Evolutionary conservation across 257 asterid species (phyloP).

Genomic region (Solanum bulbocastanum): DNA sequence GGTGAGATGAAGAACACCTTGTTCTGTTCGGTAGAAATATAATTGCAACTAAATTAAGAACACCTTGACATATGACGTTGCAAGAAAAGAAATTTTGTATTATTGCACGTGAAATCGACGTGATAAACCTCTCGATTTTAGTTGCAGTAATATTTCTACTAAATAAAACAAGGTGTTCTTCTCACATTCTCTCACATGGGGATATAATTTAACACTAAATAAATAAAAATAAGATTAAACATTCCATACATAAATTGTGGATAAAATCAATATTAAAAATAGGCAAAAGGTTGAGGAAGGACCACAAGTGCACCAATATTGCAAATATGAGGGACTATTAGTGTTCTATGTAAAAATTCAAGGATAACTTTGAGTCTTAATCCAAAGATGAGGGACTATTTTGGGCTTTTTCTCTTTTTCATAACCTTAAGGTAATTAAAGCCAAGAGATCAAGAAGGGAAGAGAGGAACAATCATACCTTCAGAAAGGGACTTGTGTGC

Average conservation of each 20-base stretch:
- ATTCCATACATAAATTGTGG: background rate
- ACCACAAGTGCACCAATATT: background rate
- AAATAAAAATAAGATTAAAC: background rate
- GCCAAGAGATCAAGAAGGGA: background rate
- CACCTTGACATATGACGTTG: background rate
- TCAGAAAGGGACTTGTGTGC: conserved; percentile 28
- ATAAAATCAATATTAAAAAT: too few species aligned
- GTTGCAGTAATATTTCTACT: background rate
- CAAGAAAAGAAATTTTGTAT: background rate
- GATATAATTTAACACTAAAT: background rate
- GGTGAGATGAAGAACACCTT: background rate
- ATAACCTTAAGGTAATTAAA: background rate
- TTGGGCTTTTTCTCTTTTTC: background rate
- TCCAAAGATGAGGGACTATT: background rate
- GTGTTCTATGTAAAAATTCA: background rate
- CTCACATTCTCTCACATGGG: background rate
- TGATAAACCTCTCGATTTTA: background rate
- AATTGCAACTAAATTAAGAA: background rate
- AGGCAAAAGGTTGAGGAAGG: background rate
- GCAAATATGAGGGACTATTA: background rate
- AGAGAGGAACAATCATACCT: conserved; percentile 24
- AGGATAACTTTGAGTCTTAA: background rate
- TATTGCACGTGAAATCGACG: background rate
- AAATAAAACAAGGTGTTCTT: background rate
- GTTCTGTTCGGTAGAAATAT: background rate